phyloP scores from a whole-genome alignment of 108 stramenopile species.

The Fistulifera pelliculosa region DNA sequence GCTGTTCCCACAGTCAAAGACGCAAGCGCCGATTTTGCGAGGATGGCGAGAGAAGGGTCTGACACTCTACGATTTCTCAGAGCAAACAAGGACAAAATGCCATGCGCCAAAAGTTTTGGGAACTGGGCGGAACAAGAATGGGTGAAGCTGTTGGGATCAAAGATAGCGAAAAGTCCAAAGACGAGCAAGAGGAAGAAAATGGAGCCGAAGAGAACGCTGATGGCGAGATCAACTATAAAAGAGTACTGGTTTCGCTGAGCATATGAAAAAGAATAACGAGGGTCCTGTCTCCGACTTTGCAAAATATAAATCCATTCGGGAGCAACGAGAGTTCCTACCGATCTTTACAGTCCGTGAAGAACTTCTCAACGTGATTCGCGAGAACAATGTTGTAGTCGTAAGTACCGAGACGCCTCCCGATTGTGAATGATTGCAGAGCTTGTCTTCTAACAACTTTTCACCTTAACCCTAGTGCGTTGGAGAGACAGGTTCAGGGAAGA shows the following conservation, averaged over 20 bases:
- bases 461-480: not conserved
- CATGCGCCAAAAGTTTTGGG: constrained; percentile 98
- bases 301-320: constrained; percentile 78
- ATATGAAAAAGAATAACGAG: constrained; percentile 59
- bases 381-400: constrained; percentile 91
- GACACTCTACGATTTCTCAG: constrained; percentile 59
- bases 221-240: constrained; percentile 87
- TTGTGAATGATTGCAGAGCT: constrained; percentile 41
- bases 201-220: constrained; percentile 24
- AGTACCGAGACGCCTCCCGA: constrained; percentile 93
- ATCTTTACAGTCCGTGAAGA: constrained; percentile 91
- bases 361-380: constrained; percentile 83
- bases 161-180: constrained; percentile 23
- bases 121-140: constrained; percentile 94
- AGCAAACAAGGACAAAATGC: constrained; percentile 81
- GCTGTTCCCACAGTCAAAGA: constrained; percentile 85
- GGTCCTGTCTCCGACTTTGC: constrained; percentile 73
- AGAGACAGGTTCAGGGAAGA: constrained; percentile 36
- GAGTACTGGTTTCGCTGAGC: constrained; percentile 75
- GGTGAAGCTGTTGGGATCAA: constrained; percentile 85
- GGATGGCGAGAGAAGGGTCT: constrained; percentile 85
- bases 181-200: constrained; percentile 12
- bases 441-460: not conserved
- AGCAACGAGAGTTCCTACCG: constrained; percentile 92
- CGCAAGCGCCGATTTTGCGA: constrained; percentile 85